Percentiles rank a stretch among this genome's conserved stretches.
These are phyloP conservation scores for Phaseolus coccineus DNA, from an alignment of 331 rosid species.

Conservation along the genomic window DNA sequence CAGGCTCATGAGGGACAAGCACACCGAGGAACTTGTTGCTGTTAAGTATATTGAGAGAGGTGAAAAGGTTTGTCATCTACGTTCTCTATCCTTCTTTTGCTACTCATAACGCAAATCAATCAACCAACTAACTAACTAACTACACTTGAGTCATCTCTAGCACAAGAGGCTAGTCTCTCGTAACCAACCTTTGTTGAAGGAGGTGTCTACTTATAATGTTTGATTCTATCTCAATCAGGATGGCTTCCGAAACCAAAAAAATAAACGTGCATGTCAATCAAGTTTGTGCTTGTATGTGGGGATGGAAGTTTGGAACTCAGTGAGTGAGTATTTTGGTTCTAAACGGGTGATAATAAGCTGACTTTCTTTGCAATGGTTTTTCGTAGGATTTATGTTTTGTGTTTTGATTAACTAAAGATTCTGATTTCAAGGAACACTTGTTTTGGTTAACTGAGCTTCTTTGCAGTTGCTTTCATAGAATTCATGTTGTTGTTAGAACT, in stretches of 20 bases:
- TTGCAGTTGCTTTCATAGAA: slow-evolving; percentile 15
- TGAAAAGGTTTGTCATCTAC: slow-evolving; percentile 76
- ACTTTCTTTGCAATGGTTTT: not conserved
- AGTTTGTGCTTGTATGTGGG: not conserved
- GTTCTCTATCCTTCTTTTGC: not conserved
- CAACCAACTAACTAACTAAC: not conserved
- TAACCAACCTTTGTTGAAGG: no score
- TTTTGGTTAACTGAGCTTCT: not conserved
- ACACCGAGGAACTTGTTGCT: slow-evolving; percentile 90
- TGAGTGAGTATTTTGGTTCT: slow-evolving; percentile 19
- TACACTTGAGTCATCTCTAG: not conserved
- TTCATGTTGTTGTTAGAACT: not conserved
- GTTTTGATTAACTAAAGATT: not conserved
- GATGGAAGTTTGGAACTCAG: slow-evolving; percentile 5
- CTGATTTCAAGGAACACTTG: not conserved
- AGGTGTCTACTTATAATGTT: no score
- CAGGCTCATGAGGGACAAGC: slow-evolving; percentile 91
- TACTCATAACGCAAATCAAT: not conserved
- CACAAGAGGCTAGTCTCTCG: not conserved
- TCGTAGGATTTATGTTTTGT: not conserved
- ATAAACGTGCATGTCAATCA: not conserved
- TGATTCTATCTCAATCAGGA: no score
- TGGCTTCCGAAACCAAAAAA: not conserved
- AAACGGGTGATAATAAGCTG: not conserved
- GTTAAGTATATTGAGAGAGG: slow-evolving; percentile 98